A percentile compares a stretch with the other conserved stretches of the same genome.
These are phyloP conservation scores for Penicillium verrucosum DNA, from an alignment of 2,329 filamentous ascomycete species.

Conservation along the genomic window DNA sequence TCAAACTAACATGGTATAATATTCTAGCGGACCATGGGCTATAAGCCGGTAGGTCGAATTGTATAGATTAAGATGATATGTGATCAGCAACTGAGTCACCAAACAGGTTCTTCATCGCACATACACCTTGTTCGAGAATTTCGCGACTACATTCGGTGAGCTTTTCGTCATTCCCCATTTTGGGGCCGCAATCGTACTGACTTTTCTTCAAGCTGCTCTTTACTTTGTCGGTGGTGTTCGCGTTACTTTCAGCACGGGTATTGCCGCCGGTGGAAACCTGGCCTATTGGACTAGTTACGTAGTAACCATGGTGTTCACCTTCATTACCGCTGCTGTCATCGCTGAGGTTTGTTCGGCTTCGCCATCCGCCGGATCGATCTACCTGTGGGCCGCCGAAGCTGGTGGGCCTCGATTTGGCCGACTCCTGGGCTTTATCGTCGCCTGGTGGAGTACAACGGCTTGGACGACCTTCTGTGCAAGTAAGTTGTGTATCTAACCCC, in stretches of 20 bases:
- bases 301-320: constrained; percentile 58
- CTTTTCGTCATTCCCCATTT: neutral
- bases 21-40: constrained; percentile 50
- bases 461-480: constrained; percentile 60
- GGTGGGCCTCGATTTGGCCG: constrained; percentile 56
- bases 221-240: constrained; percentile 61
- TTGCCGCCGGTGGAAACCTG: constrained; percentile 58
- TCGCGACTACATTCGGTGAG: constrained; percentile 58
- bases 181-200: neutral
- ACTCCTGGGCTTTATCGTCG: constrained; percentile 59
- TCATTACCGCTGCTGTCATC: constrained; percentile 59
- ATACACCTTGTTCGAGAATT: constrained; percentile 58
- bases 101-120: constrained; percentile 55
- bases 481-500: constrained; percentile 17
- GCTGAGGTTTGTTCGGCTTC: constrained; percentile 61
- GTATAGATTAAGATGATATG: neutral
- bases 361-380: constrained; percentile 58
- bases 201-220: constrained; percentile 48
- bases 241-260: constrained; percentile 61
- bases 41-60: constrained; percentile 51
- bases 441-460: constrained; percentile 62
- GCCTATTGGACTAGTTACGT: constrained; percentile 63
- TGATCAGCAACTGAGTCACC: constrained; percentile 12
- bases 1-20: constrained; percentile 17
- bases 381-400: constrained; percentile 60